phyloP scores from a whole-genome alignment of 1,284 basidiomycete genomes.

The Rhodotorula sp. region DNA sequence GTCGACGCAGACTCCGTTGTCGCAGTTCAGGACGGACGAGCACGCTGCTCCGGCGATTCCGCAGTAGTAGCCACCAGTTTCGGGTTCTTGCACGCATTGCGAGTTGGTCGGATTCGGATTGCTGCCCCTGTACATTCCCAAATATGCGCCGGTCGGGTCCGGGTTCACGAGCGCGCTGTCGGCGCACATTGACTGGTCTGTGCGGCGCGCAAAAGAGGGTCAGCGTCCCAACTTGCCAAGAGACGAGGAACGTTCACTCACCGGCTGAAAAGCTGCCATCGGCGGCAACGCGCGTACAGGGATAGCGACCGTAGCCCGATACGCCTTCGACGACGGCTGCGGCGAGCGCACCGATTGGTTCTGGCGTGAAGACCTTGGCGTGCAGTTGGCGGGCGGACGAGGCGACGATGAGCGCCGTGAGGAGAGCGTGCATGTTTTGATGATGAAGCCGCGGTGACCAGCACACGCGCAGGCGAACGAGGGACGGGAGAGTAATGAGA shows the following conservation, averaged over 20 bases:
- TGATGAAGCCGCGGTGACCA: no score
- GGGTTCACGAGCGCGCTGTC: conserved; percentile 15
- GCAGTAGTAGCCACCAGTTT: conserved; percentile 33
- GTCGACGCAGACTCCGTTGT: conserved; percentile 9
- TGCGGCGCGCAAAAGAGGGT: not conserved
- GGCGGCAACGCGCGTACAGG: conserved; percentile 17
- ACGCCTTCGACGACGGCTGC: no score
- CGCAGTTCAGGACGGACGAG: conserved; percentile 12
- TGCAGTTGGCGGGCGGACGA: no score
- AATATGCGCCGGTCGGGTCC: not conserved
- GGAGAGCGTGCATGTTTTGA: no score
- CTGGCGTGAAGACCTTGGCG: no score
- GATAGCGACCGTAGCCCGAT: conserved; percentile 26
- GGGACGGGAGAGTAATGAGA: no score
- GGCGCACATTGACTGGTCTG: conserved; percentile 13
- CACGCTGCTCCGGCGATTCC: conserved; percentile 22
- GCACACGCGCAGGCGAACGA: no score
- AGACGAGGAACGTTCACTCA: not conserved
- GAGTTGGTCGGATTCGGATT: conserved; percentile 10
- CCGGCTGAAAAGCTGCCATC: conserved; percentile 18
- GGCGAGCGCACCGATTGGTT: no score
- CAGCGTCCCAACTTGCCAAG: not conserved
- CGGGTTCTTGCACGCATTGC: conserved; percentile 14
- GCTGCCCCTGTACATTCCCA: conserved; percentile 14
- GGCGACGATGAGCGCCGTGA: no score